These are phyloP conservation scores for Monoraphidium neglectum DNA, from an alignment of 139 green algal species.

Conservation along the genomic window DNA sequence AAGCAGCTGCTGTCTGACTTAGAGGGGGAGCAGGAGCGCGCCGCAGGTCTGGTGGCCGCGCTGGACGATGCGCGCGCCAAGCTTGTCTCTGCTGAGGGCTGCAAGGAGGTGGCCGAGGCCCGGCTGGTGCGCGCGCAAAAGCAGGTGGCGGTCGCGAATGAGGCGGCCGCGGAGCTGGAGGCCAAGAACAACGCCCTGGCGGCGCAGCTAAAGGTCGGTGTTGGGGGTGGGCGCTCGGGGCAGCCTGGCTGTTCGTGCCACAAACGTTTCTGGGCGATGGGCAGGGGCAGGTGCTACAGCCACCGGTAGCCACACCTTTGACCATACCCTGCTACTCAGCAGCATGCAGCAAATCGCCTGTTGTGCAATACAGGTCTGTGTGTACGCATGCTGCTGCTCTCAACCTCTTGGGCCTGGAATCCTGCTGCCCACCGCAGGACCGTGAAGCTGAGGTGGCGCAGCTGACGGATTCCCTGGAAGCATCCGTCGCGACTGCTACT, in stretches of 20 bases:
- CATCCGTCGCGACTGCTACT: not conserved
- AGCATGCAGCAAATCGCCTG: too few relatives aligned
- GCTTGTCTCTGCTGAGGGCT: not conserved
- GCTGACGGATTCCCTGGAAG: not conserved
- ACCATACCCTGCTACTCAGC: too few relatives aligned
- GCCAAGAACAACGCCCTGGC: not conserved
- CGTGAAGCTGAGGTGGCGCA: not conserved
- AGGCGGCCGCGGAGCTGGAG: not conserved
- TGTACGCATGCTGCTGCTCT: too few relatives aligned
- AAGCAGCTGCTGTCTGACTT: conserved; percentile 33
- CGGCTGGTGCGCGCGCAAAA: conserved; percentile 3
- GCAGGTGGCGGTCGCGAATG: conserved; percentile 23
- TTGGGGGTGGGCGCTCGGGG: not conserved
- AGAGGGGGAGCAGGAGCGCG: conserved; percentile 20
- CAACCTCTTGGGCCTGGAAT: too few relatives aligned
- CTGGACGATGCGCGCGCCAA: not conserved
- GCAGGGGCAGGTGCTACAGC: too few relatives aligned
- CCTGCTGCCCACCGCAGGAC: conserved; percentile 2
- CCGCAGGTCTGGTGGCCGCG: not conserved
- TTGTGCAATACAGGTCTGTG: too few relatives aligned
- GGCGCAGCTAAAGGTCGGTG: not conserved
- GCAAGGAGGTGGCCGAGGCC: conserved; percentile 11
- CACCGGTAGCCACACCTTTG: too few relatives aligned
- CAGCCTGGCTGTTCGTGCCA: not conserved
- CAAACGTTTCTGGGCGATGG: too few relatives aligned